Evolutionary conservation across 2,329 filamentous ascomycete species (phyloP).

Genomic region (Thelonectria discophora): DNA sequence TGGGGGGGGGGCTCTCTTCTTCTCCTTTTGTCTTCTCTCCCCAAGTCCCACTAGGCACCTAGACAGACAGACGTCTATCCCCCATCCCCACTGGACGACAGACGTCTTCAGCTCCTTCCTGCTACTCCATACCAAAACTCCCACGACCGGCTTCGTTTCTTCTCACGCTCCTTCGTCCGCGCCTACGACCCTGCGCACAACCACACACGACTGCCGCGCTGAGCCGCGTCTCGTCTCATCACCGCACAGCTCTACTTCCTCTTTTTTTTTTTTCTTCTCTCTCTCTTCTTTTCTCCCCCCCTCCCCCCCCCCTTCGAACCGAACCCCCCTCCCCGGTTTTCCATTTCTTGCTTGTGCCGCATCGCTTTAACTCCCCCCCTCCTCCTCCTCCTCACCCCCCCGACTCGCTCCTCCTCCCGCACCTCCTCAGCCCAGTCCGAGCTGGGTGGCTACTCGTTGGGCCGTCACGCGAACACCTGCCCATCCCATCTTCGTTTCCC

Average conservation of each 20-base stretch:
- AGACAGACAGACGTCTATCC: constrained; percentile 31
- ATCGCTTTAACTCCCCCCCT: constrained; percentile 38
- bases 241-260: constrained; percentile 28
- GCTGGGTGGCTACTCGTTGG: constrained; percentile 36
- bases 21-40: constrained; percentile 19
- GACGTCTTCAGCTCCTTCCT: constrained; percentile 38
- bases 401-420: constrained; percentile 38
- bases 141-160: constrained; percentile 44
- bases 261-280: constrained; percentile 27
- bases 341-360: constrained; percentile 35
- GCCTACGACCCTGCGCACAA: constrained; percentile 23
- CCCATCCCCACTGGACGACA: constrained; percentile 12
- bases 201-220: constrained; percentile 38
- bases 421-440: constrained; percentile 34
- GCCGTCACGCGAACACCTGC: constrained; percentile 43
- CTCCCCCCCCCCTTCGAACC: neutral
- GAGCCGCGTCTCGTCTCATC: constrained; percentile 39
- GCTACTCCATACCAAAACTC: constrained; percentile 39
- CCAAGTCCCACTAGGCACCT: no score
- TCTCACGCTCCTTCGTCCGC: constrained; percentile 42
- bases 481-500: constrained; percentile 32
- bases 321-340: neutral
- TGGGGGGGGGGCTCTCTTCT: neutral
- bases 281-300: constrained; percentile 17
- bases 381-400: constrained; percentile 30